Evolutionary conservation across 1,284 basidiomycete genomes (phyloP), one percentile per base, ranked within the genome.

Genomic region (Mycena sp.): DNA sequence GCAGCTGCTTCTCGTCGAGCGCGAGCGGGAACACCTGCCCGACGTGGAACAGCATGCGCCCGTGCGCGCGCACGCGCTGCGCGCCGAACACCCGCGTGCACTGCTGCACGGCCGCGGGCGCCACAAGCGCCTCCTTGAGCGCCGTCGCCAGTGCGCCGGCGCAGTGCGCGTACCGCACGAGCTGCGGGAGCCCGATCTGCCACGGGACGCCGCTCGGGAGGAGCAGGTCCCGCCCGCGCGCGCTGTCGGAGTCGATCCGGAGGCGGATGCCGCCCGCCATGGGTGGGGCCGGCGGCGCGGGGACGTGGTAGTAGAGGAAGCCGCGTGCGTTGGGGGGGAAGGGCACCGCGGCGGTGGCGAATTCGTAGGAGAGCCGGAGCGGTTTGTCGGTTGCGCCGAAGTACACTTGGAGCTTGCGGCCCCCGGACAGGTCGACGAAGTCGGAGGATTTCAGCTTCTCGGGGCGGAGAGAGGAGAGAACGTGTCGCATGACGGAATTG

Each of bases 291-390:
- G 35, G 40, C 16, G 48, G 44, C 19, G 61, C n/a, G 56, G 11
- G 51, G 17, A 40, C 17, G 38, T n/a, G n/a, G 30, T 63, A 63
- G 38, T 63, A 63, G 16, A 58, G 23, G 35, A 52, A 63, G 19
- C 56, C 50, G 26, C 49, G 4, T 10, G 49, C 26, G 9, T 10
- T 10, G 2, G 14, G 17, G 10, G 61, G 61, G 17, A 53, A 54
- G 7, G 43, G 49, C 6, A 5, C 38, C 7, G 10, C 6, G 5
- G 21, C 30, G 9, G n/a, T 55, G n/a, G n/a, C n/a, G n/a, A n/a
- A n/a, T n/a, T n/a, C 38, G 40, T 62, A 62, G 7, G 25, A 5
- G 19, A 56, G 48, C 4, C 14, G 2, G 16, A 56, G 38, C 9
- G 46, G 37, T 0, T 19, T 29, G 16, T 26, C 21, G 2, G 10